Evolutionary conservation across 768 basidiomycete species (phyloP), one percentile per base, ranked within the genome.

Genomic region (Glaciozyma martinii): DNA sequence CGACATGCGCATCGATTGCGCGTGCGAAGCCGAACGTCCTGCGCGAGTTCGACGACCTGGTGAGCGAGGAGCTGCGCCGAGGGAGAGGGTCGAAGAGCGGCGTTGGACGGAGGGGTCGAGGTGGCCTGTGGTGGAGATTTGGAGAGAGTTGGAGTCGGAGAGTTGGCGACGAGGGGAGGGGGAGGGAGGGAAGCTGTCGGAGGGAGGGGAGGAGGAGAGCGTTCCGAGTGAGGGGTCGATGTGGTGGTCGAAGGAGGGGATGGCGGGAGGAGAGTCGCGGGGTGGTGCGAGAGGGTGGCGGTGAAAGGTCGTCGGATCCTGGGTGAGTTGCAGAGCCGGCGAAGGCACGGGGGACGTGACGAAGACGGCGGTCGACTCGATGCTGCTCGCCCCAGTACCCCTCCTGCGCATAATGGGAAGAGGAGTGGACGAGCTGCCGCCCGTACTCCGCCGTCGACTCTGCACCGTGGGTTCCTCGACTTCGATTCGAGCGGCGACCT

Each of bases 121-220:
- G 74, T 52, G 67, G 73, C 59, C 54, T 53, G 32, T 67, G 66
- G 29, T 60, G 75, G 40, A 75, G 77, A 59, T 65, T 67, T 10
- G 63, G 75, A 23, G 76, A 74, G 13, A 76, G 75, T 40, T 65
- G 73, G 56, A 56, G 76, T 50, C 76, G 75, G 50, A 75, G 74
- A 27, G 1, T n/a, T n/a, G 55, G 16, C 23, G 33, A 32, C 21
- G 55, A 9, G 75, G 75, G 55, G 74, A 68, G 40, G 76, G 75
- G 56, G 75, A 73, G 65, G 77, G 77, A 63, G 60, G 12, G 67
- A 40, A 57, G 18, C 54, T 62, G 33, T 21, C 10, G 25, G n/a
- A 25, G 9, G 40, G 16, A 5, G 30, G 3, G 5, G 9, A 50
- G 32, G 53, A 15, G 1, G 54, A 32, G 23, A 63, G 56, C 37